Percentiles rank a stretch among this genome's conserved stretches.
These are phyloP conservation scores for Ustilago nuda DNA, from an alignment of 1,284 basidiomycete genomes.

Conservation along the genomic window DNA sequence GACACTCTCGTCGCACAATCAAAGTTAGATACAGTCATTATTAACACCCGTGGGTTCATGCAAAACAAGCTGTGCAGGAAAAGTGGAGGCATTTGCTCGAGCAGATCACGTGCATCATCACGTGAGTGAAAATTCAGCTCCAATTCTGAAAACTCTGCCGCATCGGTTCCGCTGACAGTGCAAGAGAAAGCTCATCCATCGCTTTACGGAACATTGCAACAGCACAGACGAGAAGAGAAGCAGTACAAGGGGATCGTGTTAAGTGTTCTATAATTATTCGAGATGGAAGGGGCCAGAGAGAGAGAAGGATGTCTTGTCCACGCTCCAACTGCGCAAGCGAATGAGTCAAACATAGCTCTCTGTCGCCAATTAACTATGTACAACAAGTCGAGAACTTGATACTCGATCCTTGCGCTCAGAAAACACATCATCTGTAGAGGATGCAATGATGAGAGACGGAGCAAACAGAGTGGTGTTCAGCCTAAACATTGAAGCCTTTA, in stretches of 20 bases:
- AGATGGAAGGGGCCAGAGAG: not conserved
- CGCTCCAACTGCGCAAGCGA: not conserved
- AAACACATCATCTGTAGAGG: too few relatives aligned
- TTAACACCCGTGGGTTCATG: too few relatives aligned
- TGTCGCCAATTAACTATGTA: not conserved
- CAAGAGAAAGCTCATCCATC: too few relatives aligned
- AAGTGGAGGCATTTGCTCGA: too few relatives aligned
- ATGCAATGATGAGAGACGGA: not conserved
- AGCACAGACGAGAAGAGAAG: not conserved
- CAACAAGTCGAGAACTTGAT: not conserved
- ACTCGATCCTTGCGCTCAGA: not conserved
- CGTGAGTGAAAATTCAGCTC: too few relatives aligned
- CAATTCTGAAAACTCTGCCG: too few relatives aligned
- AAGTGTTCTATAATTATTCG: slow-evolving; percentile 1
- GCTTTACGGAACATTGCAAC: too few relatives aligned
- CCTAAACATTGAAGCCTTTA: not conserved
- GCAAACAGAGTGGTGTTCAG: not conserved
- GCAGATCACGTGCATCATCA: too few relatives aligned
- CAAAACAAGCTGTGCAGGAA: too few relatives aligned
- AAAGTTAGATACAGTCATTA: too few relatives aligned
- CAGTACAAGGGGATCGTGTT: not conserved
- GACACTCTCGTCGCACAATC: too few relatives aligned
- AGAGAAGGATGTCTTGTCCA: not conserved
- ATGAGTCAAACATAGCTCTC: not conserved
- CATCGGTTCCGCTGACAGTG: too few relatives aligned